A percentile compares a stretch with the other conserved stretches of the same genome.
Evolutionary conservation across 495 filamentous ascomycete genomes (phyloP).

Genomic region (Trichocladium antarcticum): DNA sequence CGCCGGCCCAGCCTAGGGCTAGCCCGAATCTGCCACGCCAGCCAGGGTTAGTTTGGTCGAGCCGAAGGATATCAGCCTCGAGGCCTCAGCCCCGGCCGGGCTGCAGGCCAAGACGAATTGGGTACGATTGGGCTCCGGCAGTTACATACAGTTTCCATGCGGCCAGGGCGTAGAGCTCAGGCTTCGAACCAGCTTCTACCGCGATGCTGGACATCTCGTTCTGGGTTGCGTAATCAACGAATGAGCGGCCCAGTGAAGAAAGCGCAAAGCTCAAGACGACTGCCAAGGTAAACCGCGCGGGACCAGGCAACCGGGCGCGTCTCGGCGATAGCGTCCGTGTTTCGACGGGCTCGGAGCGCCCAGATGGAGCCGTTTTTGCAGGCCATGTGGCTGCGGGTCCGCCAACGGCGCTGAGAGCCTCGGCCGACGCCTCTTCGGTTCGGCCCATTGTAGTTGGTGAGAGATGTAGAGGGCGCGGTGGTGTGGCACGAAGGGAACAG

Average conservation of each 20-base stretch:
- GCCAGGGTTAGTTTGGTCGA: constrained; percentile 20
- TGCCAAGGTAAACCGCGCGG: constrained; percentile 51
- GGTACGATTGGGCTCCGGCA: not conserved
- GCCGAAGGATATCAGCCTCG: constrained; percentile 15
- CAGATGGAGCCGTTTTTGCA: not conserved
- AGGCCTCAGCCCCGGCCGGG: constrained; percentile 19
- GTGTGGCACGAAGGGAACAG: no score
- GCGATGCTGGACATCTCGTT: constrained; percentile 52
- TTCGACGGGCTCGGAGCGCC: constrained; percentile 1
- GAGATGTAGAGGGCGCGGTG: not conserved
- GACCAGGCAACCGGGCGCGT: constrained; percentile 37
- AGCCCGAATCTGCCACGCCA: constrained; percentile 46
- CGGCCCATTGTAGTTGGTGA: constrained; percentile 2
- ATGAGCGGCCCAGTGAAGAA: constrained; percentile 45
- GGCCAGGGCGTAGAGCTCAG: constrained; percentile 49
- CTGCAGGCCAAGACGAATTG: constrained; percentile 9
- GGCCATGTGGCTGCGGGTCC: constrained; percentile 2
- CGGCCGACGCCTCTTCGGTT: constrained; percentile 12
- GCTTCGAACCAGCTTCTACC: constrained; percentile 47
- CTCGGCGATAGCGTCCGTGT: not conserved
- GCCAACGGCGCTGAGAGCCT: constrained; percentile 8
- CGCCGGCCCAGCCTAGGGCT: constrained; percentile 55
- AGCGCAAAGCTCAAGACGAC: constrained; percentile 52
- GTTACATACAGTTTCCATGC: constrained; percentile 53
- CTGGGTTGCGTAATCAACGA: constrained; percentile 37